Evolutionary conservation across 345 rosid genomes (phyloP).

Genomic region (Aquilaria malaccensis): DNA sequence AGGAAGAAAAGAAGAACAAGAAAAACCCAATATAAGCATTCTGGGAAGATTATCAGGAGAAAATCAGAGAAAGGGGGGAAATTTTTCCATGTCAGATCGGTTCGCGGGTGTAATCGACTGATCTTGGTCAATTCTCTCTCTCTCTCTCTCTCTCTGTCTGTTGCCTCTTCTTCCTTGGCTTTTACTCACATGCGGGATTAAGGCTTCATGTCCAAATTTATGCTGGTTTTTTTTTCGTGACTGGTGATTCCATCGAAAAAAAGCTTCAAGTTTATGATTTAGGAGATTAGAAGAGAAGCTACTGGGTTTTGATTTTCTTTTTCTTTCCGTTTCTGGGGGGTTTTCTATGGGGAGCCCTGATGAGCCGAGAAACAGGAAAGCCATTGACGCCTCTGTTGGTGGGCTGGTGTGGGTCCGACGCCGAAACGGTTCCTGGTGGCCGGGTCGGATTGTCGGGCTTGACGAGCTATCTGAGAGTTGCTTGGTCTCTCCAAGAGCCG

Average conservation of each 20-base stretch:
- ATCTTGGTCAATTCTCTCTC: background rate
- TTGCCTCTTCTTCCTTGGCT: slow-evolving; percentile 3
- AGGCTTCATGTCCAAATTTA: background rate
- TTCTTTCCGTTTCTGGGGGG: slow-evolving; percentile 12
- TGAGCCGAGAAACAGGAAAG: slow-evolving; percentile 39
- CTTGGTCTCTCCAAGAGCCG: slow-evolving; percentile 72
- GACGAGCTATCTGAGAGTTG: slow-evolving; percentile 71
- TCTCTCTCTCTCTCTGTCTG: background rate
- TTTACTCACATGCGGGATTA: slow-evolving; percentile 25
- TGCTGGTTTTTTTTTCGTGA: slow-evolving; percentile 12
- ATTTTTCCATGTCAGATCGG: too few relatives aligned
- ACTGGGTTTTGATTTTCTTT: background rate
- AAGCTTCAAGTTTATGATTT: slow-evolving; percentile 14
- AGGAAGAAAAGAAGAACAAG: background rate
- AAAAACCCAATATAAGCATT: too few relatives aligned
- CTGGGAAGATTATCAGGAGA: too few relatives aligned
- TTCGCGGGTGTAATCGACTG: background rate
- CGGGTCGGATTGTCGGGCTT: slow-evolving; percentile 71
- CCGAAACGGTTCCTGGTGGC: slow-evolving; percentile 99
- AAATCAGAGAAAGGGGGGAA: too few relatives aligned
- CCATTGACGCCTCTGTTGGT: slow-evolving; percentile 80
- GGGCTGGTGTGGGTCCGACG: slow-evolving; percentile 97
- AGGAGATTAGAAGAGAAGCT: slow-evolving; percentile 12
- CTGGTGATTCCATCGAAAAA: slow-evolving; percentile 11
- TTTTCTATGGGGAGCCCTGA: slow-evolving; percentile 67